Percentiles rank a stretch among this genome's conserved stretches.
These are phyloP conservation scores for Blastocystis sp. DNA, from an alignment of 352 stramenopile species.

Conservation along the genomic window DNA sequence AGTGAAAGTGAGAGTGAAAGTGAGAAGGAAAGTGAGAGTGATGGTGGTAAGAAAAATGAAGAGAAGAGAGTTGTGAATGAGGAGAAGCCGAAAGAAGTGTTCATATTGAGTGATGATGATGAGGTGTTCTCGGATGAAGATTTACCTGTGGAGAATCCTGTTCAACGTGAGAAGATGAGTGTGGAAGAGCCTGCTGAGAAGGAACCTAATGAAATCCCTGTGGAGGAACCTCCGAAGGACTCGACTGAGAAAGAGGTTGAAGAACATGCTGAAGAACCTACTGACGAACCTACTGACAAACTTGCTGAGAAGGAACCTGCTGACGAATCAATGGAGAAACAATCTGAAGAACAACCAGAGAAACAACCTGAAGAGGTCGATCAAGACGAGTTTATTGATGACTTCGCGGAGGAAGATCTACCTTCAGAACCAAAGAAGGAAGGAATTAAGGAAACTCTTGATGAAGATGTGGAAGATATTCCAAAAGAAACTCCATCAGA, in stretches of 20 bases:
- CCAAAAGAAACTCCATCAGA: neutral
- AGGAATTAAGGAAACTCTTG: neutral
- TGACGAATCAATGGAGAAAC: neutral
- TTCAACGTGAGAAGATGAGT: neutral
- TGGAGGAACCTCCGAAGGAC: neutral
- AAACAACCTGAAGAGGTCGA: neutral
- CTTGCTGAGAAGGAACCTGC: neutral
- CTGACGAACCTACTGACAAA: neutral
- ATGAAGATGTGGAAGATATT: conserved; percentile 14
- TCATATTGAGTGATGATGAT: conserved; percentile 33
- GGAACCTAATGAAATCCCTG: neutral
- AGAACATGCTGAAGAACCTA: neutral
- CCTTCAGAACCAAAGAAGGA: conserved; percentile 3
- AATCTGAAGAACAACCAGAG: neutral
- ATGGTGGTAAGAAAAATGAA: neutral
- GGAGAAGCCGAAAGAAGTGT: conserved; percentile 5
- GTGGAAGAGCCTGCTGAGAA: conserved; percentile 1
- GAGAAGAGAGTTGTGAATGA: conserved; percentile 20
- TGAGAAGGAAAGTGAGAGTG: neutral
- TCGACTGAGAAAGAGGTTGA: conserved; percentile 2
- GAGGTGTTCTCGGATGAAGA: conserved; percentile 56
- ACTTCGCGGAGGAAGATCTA: neutral
- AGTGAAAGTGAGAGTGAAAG: neutral
- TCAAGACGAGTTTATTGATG: conserved; percentile 14
- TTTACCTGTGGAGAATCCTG: conserved; percentile 24